Evolutionary conservation across 2,329 filamentous ascomycete genomes (phyloP), one percentile per base, ranked within the genome.

Genomic region (Arthrobotrys sinensis): DNA sequence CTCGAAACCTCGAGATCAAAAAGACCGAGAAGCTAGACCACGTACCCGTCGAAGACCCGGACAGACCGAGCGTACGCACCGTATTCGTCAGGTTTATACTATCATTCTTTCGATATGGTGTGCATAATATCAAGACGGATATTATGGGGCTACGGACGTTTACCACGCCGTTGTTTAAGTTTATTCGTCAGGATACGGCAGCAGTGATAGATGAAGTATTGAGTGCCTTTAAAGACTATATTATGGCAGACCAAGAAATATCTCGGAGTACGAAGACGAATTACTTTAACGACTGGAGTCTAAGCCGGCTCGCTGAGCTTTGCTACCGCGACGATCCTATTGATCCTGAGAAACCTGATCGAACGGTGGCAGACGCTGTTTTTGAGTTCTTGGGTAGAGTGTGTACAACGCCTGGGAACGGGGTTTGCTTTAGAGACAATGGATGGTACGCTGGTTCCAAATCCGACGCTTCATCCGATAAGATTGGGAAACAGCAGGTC

Each of bases 81-180:
- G 93, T 94, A 82, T 92, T 94, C 7, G 88, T 97, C 67, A 89
- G 91, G 46, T 94, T 97, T 83, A 86, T 97, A 38, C 85, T 97
- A 76, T 90, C 91, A 24, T 91, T 93, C 80, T 86, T 99, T 79
- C 93, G 90, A 82, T 92, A 93, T 81, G 88, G 97, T 71, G 90
- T 92, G 79, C 87, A 90, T 4, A 90, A 92, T 78, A 91, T 91
- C 12, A 97, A 96, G 84, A 90, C 88, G 77, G 94, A 97, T 82
- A 88, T 99, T 4, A 86, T 99, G 40, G 91, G 90, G 40, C 93
- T 96, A 82, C 88, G 89, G 80, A 86, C 91, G 79, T 85, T 94
- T 16, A 88, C 92, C 32, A 88, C 89, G 66, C 88, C 90, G 32
- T 86, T 97, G 36, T 92, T 96, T 57, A 92, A 92, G 81, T 89